A percentile compares a stretch with the other conserved stretches of the same genome.
phyloP scores from a whole-genome alignment of 257 asterid species.

The Leptodermis oblonga region DNA sequence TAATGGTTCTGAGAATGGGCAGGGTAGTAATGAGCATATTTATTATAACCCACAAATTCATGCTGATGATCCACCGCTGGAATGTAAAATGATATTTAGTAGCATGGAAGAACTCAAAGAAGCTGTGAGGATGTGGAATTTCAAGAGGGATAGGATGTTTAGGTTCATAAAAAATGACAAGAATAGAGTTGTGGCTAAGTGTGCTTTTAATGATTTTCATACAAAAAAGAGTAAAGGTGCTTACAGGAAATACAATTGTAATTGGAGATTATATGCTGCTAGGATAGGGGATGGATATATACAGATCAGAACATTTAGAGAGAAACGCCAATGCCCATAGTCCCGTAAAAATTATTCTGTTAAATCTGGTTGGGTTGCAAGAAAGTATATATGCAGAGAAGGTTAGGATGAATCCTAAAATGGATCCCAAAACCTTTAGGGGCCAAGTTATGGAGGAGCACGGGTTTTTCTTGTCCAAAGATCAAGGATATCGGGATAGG shows the following conservation, averaged over 20 bases:
- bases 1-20: neutral
- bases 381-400: neutral
- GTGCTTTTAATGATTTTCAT: too few relatives aligned
- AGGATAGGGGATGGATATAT: neutral
- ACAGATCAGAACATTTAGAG: neutral
- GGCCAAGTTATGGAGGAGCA: neutral
- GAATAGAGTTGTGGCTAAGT: neutral
- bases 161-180: neutral
- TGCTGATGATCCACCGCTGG: neutral
- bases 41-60: neutral
- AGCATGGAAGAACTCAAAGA: neutral
- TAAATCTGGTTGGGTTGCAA: neutral
- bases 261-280: too few relatives aligned
- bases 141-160: neutral
- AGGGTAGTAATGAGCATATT: neutral
- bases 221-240: neutral
- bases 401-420: neutral
- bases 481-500: neutral
- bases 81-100: too few relatives aligned
- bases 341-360: neutral
- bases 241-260: too few relatives aligned
- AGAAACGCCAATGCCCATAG: neutral
- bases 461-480: neutral
- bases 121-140: neutral
- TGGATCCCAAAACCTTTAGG: neutral